These are phyloP conservation scores for Lachnellula hyalina DNA, from an alignment of 2,329 filamentous ascomycete genomes.

Conservation along the genomic window DNA sequence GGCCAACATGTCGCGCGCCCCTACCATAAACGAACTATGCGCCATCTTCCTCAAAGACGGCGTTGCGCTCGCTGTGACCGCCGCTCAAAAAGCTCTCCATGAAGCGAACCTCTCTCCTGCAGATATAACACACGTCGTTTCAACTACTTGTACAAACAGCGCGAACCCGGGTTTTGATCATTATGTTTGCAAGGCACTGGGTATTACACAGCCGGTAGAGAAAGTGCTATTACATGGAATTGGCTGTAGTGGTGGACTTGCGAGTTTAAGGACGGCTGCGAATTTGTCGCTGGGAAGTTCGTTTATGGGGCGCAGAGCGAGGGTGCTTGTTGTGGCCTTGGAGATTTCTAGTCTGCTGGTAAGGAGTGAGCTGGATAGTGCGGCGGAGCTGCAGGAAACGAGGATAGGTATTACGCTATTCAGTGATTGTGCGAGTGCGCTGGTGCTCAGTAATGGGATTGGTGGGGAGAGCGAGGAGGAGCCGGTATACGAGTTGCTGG, in stretches of 20 bases:
- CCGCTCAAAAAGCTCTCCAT: constrained; percentile 49
- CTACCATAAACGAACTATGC: constrained; percentile 52
- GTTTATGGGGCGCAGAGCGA: constrained; percentile 52
- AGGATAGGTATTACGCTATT: constrained; percentile 63
- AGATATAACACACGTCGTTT: constrained; percentile 61
- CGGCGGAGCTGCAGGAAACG: constrained; percentile 52
- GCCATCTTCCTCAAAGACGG: constrained; percentile 51
- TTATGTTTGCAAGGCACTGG: constrained; percentile 54
- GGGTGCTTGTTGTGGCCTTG: constrained; percentile 59
- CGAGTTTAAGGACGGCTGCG: constrained; percentile 57
- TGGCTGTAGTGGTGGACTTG: constrained; percentile 60
- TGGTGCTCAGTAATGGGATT: constrained; percentile 59
- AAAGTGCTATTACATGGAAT: constrained; percentile 62
- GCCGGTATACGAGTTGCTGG: constrained; percentile 53
- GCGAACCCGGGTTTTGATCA: constrained; percentile 66
- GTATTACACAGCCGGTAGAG: constrained; percentile 53
- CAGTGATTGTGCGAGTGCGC: constrained; percentile 64
- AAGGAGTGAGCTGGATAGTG: constrained; percentile 59
- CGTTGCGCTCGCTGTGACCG: constrained; percentile 51
- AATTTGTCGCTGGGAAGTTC: constrained; percentile 60
- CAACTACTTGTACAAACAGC: constrained; percentile 64
- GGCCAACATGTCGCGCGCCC: constrained; percentile 50
- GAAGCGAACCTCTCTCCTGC: constrained; percentile 47
- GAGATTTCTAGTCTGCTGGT: constrained; percentile 58
- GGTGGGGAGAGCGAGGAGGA: constrained; percentile 34